Base-by-base conservation (phyloP, 179 eudicot species). In the Nepenthes alata region DNA sequence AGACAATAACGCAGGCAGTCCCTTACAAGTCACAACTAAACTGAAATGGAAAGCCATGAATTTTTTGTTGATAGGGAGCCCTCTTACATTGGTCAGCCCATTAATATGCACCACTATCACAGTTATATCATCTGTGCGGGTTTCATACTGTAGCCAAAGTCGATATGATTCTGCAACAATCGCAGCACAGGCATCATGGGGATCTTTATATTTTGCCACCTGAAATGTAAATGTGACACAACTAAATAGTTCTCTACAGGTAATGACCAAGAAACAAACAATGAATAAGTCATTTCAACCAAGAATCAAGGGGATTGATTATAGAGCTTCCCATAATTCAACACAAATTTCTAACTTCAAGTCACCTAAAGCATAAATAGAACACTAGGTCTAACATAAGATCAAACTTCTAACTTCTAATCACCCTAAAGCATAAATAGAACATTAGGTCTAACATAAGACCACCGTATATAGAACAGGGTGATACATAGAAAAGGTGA, bases 151-250 rank as follows among this genome's bases (percentile, higher is more conserved):
- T 70, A 93, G 79, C 98, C 98, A 93, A 65, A 89, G 93, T 55
- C 98, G 85, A 72, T 93, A 93, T 2, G 98, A 93, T 77, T 93
- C 98, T 50, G 98, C 98, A 72, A 93, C 98, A 73, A 93, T 89
- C 64, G 98, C 98, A 55, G 97, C 95, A 80, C 98, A 93, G 73
- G 98, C 96, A 79, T 93, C 97, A 62, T 94, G 97, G 1, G 98
- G 97, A 70, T 93, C 98, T 77, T 86, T 87, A 63, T 74, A 74
- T 63, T 80, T 84, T 50, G 81, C 86, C 69, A 93, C 97, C 98
- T 93, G 75, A 49, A 69, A 58, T 34, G 37, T 47, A 58, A 48
- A 66, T 35, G 7, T 35, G 53, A 5, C 39, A 63, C 57, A 66
- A 52, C 25, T 25, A 25, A 25, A 57, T 57, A 10, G 15, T 13